Base-by-base conservation (phyloP, 805 yeast genomes). In the Blastobotrys chiropterorum region DNA sequence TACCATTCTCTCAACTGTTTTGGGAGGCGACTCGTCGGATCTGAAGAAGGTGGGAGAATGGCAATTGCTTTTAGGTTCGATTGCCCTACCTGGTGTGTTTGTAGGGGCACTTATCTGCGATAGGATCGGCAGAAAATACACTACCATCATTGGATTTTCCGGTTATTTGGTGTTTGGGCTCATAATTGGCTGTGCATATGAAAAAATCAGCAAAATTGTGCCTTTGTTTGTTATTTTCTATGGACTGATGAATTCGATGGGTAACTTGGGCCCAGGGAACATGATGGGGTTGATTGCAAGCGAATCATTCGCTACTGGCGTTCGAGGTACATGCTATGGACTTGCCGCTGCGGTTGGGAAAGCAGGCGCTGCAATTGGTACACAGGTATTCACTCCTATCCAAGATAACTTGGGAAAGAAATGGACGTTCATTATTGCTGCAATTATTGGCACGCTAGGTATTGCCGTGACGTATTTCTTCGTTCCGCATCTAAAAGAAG, bases 301-400 rank as follows among this genome's bases (percentile, higher is more conserved):
- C 21, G 92, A 86, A 67, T 74, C 80, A 3, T 86, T 75, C 60
- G 90, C 94, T 16, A 83, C 90, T 5, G 85, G 87, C 13, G 80
- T 86, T 43, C 75, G 94, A 67, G 92, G 90, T 39, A 82, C 89
- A 0, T 72, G 79, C 47, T 86, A 86, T 60, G 92, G 92, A 39
- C 59, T 86, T 19, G 76, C 85, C 46, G 94, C 94, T 39, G 94
- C 90, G 2, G 71, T 84, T 46, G 94, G 94, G 52, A 86, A 86
- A 66, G 85, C 83, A 21, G 95, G 94, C 52, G 94, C 92, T n/a
- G 90, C 84, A 19, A 81, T 84, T 17, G 94, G 94, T 26, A 84
- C 90, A 20, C 79, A 82, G 64, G 77, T 77, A 15, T 86, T 86
- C 69, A 79, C 82, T 7, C 85, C 88, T 15, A 84, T 86, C 58